Conservation (phyloP, 148 eudicot species). For the Polygonum aviculare region DNA sequence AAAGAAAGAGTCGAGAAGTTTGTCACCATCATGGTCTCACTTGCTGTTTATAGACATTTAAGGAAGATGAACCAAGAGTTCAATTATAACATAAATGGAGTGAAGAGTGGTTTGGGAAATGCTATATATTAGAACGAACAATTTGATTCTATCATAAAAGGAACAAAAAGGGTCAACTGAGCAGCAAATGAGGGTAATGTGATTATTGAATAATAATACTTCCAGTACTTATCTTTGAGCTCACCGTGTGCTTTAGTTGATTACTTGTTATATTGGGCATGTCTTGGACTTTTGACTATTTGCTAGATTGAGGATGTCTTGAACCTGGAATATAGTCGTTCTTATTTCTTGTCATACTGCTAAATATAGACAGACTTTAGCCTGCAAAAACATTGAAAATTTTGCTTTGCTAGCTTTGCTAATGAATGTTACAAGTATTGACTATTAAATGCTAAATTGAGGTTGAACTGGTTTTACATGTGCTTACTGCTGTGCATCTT, state of each 20-base stretch:
- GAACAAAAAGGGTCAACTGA: not conserved
- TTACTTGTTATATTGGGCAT: not conserved
- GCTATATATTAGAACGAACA: not conserved
- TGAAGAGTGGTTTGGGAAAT: not conserved
- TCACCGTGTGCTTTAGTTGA: not conserved
- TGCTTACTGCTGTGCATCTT: conserved; percentile 22
- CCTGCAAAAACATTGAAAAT: not conserved
- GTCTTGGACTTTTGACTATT: not conserved
- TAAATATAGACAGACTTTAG: not conserved
- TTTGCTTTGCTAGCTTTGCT: not conserved
- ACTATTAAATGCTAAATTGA: not conserved
- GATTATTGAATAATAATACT: not conserved
- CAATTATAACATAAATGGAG: no score
- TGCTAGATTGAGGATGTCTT: not conserved
- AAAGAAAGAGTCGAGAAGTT: not conserved
- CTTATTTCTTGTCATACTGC: not conserved
- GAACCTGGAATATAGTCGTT: not conserved
- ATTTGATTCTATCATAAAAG: not conserved
- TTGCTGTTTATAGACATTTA: not conserved
- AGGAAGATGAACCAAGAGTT: not conserved
- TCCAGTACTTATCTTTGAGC: not conserved
- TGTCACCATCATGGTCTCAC: not conserved
- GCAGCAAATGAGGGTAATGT: not conserved
- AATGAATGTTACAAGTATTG: not conserved
- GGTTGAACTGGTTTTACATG: conserved; percentile 3